These are phyloP conservation scores for Glycine soja DNA, from an alignment of 306 rosid genomes.

Conservation along the genomic window DNA sequence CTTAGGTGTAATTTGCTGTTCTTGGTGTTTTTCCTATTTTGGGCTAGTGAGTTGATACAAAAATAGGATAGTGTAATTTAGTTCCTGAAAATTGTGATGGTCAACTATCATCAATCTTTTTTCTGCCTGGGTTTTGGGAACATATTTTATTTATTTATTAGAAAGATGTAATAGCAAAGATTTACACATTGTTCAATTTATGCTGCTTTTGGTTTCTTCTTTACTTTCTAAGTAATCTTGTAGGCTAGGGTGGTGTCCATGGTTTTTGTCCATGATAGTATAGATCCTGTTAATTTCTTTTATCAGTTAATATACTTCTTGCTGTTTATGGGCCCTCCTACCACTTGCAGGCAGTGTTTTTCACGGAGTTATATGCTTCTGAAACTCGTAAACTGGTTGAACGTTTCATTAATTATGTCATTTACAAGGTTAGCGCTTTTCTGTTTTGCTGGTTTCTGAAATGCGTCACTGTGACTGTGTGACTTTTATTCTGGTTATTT, in stretches of 20 bases:
- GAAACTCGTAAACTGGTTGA: constrained; percentile 85
- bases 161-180: not conserved
- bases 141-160: not conserved
- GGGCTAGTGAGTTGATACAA: not conserved
- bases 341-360: constrained; percentile 81
- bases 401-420: constrained; percentile 84
- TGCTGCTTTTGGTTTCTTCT: not conserved
- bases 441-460: not conserved
- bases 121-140: constrained; percentile 20
- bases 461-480: not conserved
- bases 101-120: constrained; percentile 26
- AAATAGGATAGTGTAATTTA: constrained; percentile 4
- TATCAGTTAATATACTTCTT: constrained; percentile 15
- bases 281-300: constrained; percentile 5
- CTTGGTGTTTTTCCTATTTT: not conserved
- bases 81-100: constrained; percentile 27
- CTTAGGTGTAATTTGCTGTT: constrained; percentile 5
- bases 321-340: constrained; percentile 40
- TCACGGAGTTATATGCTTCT: constrained; percentile 78
- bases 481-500: constrained; percentile 35
- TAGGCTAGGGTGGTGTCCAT: constrained; percentile 12
- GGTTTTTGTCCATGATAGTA: constrained; percentile 15
- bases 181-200: constrained; percentile 13
- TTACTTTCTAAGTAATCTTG: constrained; percentile 2
- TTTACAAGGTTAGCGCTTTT: constrained; percentile 80